phyloP scores from a whole-genome alignment of 305 asterid species.

The Ilex paraguariensis region DNA sequence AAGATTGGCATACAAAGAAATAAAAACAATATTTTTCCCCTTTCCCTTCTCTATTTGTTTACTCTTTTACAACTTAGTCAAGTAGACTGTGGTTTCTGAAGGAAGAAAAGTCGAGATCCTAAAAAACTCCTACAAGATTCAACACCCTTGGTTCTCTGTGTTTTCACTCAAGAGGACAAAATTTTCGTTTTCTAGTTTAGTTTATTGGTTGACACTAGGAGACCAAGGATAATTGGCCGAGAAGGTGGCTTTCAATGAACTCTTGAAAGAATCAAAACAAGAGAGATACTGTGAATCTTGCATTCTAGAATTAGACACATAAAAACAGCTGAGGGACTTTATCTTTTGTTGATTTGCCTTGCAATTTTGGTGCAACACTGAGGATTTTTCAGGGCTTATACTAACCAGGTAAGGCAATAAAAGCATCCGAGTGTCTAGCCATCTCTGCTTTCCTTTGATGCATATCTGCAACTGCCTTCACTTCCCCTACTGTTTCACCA shows the following conservation, averaged over 20 bases:
- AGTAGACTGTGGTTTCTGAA: too few relatives aligned
- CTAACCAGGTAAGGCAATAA: slow-evolving; percentile 97
- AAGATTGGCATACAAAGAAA: too few relatives aligned
- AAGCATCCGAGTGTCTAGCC: slow-evolving; percentile 95
- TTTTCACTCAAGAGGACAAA: too few relatives aligned
- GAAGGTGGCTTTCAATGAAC: background rate
- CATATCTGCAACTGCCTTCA: slow-evolving; percentile 97
- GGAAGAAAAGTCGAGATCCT: too few relatives aligned
- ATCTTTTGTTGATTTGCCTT: slow-evolving; percentile 10
- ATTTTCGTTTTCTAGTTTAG: background rate
- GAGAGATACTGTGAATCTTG: slow-evolving; percentile 3
- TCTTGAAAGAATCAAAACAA: slow-evolving; percentile 6
- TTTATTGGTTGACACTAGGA: background rate
- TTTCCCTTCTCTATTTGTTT: too few relatives aligned
- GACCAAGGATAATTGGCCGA: slow-evolving; percentile 1
- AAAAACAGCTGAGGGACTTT: slow-evolving; percentile 12
- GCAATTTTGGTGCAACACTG: slow-evolving; percentile 13
- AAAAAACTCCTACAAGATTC: too few relatives aligned
- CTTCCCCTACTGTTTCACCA: slow-evolving; percentile 97
- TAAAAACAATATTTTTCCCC: too few relatives aligned
- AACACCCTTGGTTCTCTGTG: too few relatives aligned
- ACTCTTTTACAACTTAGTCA: too few relatives aligned
- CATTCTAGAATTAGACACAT: slow-evolving; percentile 12
- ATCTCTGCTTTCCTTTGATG: slow-evolving; percentile 98
- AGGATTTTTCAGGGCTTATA: slow-evolving; percentile 15